Conservation (phyloP, 257 asterid species). For the Solanum peruvianum region DNA sequence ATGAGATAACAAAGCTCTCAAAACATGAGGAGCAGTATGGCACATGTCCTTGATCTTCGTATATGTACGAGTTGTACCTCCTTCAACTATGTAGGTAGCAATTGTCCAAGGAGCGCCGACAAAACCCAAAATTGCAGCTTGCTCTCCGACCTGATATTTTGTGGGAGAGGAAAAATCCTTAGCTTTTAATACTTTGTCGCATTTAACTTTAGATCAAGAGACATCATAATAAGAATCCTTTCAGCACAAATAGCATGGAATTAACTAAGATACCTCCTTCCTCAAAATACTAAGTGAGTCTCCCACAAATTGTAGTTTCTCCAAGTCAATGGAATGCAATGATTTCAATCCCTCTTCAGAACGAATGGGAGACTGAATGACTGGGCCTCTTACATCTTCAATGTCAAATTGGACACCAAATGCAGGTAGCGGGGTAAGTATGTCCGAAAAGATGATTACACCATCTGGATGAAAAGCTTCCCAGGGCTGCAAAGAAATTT, state of each 20-base stretch:
- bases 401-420: constrained; percentile 97
- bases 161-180: background rate
- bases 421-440: constrained; percentile 95
- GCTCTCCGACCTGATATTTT: constrained; percentile 53
- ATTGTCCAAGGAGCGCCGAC: constrained; percentile 99
- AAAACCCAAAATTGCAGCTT: constrained; percentile 93
- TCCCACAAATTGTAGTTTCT: constrained; percentile 72
- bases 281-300: constrained; percentile 69
- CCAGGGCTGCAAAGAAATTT: constrained; percentile 99
- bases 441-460: constrained; percentile 91
- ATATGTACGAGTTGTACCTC: constrained; percentile 82
- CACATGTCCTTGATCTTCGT: constrained; percentile 90
- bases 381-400: constrained; percentile 84
- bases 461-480: constrained; percentile 94
- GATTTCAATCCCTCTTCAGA: constrained; percentile 65
- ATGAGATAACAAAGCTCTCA: constrained; percentile 74
- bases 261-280: constrained; percentile 41
- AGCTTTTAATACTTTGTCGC: background rate
- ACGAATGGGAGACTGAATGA: constrained; percentile 74
- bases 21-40: constrained; percentile 41
- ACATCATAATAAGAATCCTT: background rate
- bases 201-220: background rate
- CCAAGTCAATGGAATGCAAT: constrained; percentile 74
- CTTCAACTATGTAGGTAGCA: constrained; percentile 91
- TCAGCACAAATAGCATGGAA: background rate